Percentiles rank a stretch among this genome's conserved stretches.
These are phyloP conservation scores for Flaveria robusta DNA, from an alignment of 129 eudicot species.

Conservation along the genomic window DNA sequence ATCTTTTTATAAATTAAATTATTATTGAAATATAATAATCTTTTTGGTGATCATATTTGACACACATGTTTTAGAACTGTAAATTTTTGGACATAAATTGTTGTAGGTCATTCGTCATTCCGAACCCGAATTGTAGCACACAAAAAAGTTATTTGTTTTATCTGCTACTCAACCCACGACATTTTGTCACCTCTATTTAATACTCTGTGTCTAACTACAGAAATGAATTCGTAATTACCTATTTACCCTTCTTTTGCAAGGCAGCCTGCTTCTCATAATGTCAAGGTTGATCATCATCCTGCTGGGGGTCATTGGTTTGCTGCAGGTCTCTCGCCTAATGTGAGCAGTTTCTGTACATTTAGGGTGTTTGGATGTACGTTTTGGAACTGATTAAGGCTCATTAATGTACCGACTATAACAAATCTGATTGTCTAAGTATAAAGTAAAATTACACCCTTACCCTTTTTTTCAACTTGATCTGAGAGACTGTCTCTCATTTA, in stretches of 20 bases:
- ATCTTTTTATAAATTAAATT: too few species aligned
- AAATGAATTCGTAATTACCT: background rate
- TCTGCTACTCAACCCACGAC: background rate
- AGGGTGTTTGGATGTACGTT: background rate
- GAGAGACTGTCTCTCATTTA: background rate
- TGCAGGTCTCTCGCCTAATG: slow-evolving; percentile 97
- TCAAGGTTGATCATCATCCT: slow-evolving; percentile 90
- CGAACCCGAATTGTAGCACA: background rate
- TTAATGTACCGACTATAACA: background rate
- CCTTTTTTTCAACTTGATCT: background rate
- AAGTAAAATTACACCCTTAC: background rate
- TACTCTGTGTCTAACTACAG: slow-evolving; percentile 1
- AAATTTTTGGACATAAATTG: background rate
- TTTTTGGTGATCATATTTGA: background rate
- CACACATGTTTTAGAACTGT: background rate
- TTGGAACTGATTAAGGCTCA: background rate
- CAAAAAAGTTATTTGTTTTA: background rate
- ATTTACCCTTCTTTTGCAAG: slow-evolving; percentile 12
- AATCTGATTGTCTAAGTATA: background rate
- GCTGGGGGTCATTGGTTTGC: slow-evolving; percentile 99
- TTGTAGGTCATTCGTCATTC: background rate
- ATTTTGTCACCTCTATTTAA: background rate
- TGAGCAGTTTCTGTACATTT: slow-evolving; percentile 44
- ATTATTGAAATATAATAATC: too few species aligned
- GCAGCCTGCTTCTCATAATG: slow-evolving; percentile 80